Percentiles rank a stretch among this genome's conserved stretches.
These are phyloP conservation scores for Neocucurbitaria cava DNA, from an alignment of 2,329 filamentous ascomycete species.

Conservation along the genomic window DNA sequence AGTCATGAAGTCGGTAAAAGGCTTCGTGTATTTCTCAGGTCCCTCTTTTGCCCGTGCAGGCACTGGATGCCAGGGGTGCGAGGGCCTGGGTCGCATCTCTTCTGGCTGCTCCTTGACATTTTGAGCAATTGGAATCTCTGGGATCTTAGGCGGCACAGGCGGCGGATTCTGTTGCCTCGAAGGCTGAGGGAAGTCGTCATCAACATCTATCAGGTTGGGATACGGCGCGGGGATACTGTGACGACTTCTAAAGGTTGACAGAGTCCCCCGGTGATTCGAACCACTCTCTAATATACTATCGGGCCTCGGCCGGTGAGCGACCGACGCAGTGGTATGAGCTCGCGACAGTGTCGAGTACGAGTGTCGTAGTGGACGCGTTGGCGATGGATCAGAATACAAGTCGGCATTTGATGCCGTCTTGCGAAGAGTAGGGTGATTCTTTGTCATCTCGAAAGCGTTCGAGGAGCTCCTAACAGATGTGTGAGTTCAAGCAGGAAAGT, in stretches of 20 bases:
- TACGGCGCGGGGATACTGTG: conserved; percentile 43
- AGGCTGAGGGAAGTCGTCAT: conserved; percentile 32
- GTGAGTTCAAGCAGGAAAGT: not conserved
- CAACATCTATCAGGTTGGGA: conserved; percentile 40
- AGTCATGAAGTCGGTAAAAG: conserved; percentile 86
- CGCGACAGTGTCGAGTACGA: conserved; percentile 36
- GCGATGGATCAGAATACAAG: conserved; percentile 46
- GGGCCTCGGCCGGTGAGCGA: conserved; percentile 27
- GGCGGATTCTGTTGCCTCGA: conserved; percentile 40
- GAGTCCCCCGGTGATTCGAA: conserved; percentile 14
- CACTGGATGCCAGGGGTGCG: conserved; percentile 26
- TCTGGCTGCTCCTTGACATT: conserved; percentile 7
- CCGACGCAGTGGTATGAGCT: conserved; percentile 38
- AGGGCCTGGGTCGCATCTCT: conserved; percentile 13
- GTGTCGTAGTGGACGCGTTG: conserved; percentile 35
- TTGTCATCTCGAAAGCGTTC: conserved; percentile 40
- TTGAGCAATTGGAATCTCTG: conserved; percentile 25
- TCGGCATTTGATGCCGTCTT: conserved; percentile 47
- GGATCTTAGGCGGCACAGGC: conserved; percentile 48
- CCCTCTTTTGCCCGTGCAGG: conserved; percentile 32
- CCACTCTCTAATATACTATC: conserved; percentile 21
- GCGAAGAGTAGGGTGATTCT: conserved; percentile 45
- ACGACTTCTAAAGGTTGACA: conserved; percentile 19
- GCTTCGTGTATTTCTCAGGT: conserved; percentile 69
- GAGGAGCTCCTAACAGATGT: not conserved